Base-by-base conservation (phyloP, 495 filamentous ascomycete genomes). In the Xylaria curta region DNA sequence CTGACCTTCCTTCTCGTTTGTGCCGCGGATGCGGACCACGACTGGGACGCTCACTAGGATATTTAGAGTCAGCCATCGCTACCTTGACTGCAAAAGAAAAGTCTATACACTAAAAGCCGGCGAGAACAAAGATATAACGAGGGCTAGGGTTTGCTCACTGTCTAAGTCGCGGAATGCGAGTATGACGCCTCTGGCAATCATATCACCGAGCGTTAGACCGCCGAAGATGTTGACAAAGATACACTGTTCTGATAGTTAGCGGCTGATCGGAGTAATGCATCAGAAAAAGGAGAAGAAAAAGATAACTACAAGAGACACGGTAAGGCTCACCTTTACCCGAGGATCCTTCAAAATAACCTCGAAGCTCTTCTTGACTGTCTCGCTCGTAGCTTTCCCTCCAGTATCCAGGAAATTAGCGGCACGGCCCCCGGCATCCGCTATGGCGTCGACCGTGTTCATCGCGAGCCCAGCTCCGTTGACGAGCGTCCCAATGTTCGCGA, bases 151-250 rank as follows among this genome's bases (percentile, higher is more conserved):
- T 21, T 4, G 38, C 36, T 63, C 17, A 42, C 36, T 88, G 2
- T 87, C 80, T 76, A 96, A 75, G 74, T 94, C 91, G 72, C 87
- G 82, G 78, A 95, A 95, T 10, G 93, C 93, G 74, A 93, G 68
- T 46, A 97, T 86, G 58, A 97, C 87, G 0, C 93, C 94, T 72
- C 90, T 86, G 0, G 94, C 94, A 78, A 97, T 97, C 93, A 97
- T 96, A 74, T 95, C 93, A 31, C 86, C 93, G 87, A 81, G 89
- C 8, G 93, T 97, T 81, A 97, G 76, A 0, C 94, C 94, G 4
- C 94, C 94, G 77, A 97, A 97, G 72, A 97, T 95, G 75, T 97
- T 97, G 44, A 97, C 93, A 80, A 97, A 92, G 60, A 97, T 86
- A 24, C 77, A 79, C 77, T 79, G 9, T 71, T 51, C 38, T 19